A percentile compares a stretch with the other conserved stretches of the same genome.
Evolutionary conservation across 2,329 filamentous ascomycete genomes (phyloP).

Genomic region (Ophiocordyceps camponoti-floridani): DNA sequence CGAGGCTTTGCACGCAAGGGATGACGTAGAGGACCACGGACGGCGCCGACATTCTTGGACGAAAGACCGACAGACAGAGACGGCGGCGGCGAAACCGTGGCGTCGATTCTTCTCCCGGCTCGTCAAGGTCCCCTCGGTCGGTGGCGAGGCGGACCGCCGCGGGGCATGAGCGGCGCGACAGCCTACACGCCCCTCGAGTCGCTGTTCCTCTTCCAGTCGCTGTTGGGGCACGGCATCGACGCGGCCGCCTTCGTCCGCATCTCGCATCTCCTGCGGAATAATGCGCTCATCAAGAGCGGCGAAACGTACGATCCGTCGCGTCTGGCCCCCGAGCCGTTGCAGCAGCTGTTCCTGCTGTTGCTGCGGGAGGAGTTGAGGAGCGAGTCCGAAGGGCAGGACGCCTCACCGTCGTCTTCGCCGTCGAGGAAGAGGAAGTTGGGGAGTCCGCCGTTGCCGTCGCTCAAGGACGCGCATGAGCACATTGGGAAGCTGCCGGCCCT

Average conservation of each 20-base stretch:
- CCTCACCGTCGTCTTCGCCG: constrained; percentile 28
- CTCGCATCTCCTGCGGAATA: constrained; percentile 56
- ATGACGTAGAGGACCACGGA: constrained; percentile 9
- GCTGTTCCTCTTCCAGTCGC: constrained; percentile 67
- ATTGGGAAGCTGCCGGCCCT: constrained; percentile 50
- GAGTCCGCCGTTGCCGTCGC: constrained; percentile 41
- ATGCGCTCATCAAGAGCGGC: constrained; percentile 53
- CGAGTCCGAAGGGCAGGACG: constrained; percentile 21
- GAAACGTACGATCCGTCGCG: constrained; percentile 55
- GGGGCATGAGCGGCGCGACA: constrained; percentile 39
- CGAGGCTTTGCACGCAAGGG: constrained; percentile 13
- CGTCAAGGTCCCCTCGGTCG: constrained; percentile 35
- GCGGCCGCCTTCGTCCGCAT: constrained; percentile 51
- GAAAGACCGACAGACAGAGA: not conserved
- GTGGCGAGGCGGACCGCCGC: constrained; percentile 30
- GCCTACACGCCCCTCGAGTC: constrained; percentile 74
- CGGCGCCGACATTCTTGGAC: not conserved
- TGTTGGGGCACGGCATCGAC: constrained; percentile 49
- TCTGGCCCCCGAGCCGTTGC: constrained; percentile 60
- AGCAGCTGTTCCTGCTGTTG: constrained; percentile 59
- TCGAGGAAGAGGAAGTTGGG: constrained; percentile 61
- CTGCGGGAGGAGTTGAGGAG: constrained; percentile 53
- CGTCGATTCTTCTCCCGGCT: constrained; percentile 36
- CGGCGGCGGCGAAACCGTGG: constrained; percentile 21
- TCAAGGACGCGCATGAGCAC: constrained; percentile 50